Conservation (phyloP, 768 basidiomycete species). For the Russula sp. region DNA sequence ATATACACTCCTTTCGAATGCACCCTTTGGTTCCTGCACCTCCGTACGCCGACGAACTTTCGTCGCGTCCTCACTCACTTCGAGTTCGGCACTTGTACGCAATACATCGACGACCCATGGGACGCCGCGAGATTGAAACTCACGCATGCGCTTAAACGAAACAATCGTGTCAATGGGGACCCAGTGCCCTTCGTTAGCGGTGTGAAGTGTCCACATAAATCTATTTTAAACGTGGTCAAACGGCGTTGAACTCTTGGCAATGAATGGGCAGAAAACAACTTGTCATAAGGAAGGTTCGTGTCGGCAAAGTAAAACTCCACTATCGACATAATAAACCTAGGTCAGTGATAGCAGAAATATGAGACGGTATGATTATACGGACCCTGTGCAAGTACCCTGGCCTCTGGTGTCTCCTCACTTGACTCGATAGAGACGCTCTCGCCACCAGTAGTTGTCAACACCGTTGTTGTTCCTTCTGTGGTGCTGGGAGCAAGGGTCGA, state of each 20-base stretch:
- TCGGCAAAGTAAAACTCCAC: conserved; percentile 98
- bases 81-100: conserved; percentile 52
- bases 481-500: neutral
- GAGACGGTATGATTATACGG: conserved; percentile 28
- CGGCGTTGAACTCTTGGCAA: neutral
- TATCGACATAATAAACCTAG: conserved; percentile 34
- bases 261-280: conserved; percentile 42
- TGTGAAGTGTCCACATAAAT: conserved; percentile 93
- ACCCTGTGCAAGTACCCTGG: conserved; percentile 58
- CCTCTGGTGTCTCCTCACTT: conserved; percentile 40
- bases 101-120: conserved; percentile 74
- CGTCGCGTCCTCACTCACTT: conserved; percentile 68
- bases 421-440: conserved; percentile 4
- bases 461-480: neutral
- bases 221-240: conserved; percentile 41
- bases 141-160: conserved; percentile 94
- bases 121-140: conserved; percentile 55
- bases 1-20: conserved; percentile 83
- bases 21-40: conserved; percentile 71
- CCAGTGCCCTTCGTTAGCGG: conserved; percentile 82
- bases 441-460: neutral
- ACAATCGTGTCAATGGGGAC: conserved; percentile 81
- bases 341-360: neutral
- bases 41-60: conserved; percentile 75
- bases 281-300: conserved; percentile 92